A percentile compares a stretch with the other conserved stretches of the same genome.
These are phyloP conservation scores for Erucastrum elatum DNA, from an alignment of 345 rosid genomes.

Conservation along the genomic window DNA sequence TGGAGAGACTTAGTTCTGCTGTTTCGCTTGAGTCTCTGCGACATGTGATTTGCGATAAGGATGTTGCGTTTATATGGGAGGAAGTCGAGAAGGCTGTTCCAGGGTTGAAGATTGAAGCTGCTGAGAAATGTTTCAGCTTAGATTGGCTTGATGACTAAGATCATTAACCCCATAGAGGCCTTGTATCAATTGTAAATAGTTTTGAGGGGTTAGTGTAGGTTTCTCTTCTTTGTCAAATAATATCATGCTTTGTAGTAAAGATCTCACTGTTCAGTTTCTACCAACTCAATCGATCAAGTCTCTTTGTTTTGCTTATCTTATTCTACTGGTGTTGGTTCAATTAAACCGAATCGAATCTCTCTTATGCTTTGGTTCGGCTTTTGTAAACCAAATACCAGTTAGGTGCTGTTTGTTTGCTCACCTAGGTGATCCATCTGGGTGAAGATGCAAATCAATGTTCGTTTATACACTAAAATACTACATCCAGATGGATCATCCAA, in stretches of 20 bases:
- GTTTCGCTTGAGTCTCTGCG: slow-evolving; percentile 53
- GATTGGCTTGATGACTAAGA: slow-evolving; percentile 72
- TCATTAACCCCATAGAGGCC: background rate
- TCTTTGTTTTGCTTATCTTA: background rate
- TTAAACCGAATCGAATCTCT: background rate
- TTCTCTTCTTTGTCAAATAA: background rate
- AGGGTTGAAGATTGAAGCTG: slow-evolving; percentile 59
- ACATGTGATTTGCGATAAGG: slow-evolving; percentile 69
- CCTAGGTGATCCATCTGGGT: too few species aligned
- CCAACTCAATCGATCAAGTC: background rate
- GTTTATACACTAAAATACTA: too few species aligned
- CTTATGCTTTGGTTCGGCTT: background rate
- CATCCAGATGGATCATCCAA: too few species aligned
- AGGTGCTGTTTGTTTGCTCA: too few species aligned
- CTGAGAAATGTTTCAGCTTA: slow-evolving; percentile 55
- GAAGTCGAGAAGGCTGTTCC: slow-evolving; percentile 47
- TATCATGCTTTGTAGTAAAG: slow-evolving; percentile 4
- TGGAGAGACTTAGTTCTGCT: slow-evolving; percentile 50
- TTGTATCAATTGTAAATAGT: background rate
- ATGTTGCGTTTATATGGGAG: slow-evolving; percentile 61
- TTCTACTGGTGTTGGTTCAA: background rate
- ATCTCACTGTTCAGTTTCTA: background rate
- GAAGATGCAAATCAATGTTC: too few species aligned
- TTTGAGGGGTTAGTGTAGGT: background rate
- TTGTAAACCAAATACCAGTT: background rate